These are phyloP conservation scores for Venustampulla echinocandica DNA, from an alignment of 495 filamentous ascomycete species.

Conservation along the genomic window DNA sequence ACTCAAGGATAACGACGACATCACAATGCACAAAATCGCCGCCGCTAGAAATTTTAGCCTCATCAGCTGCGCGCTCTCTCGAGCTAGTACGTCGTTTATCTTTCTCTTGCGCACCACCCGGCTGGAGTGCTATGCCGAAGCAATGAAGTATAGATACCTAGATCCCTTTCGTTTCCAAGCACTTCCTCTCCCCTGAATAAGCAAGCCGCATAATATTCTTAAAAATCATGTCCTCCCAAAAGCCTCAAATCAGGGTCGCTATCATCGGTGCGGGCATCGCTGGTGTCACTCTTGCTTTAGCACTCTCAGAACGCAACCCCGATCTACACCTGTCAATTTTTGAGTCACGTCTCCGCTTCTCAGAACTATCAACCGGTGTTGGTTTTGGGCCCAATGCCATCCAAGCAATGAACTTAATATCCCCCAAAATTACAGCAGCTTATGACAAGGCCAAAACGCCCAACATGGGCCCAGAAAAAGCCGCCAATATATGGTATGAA, in stretches of 20 bases:
- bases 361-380: constrained; percentile 49
- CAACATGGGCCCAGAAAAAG: constrained; percentile 9
- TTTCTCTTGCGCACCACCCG: no score
- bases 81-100: no score
- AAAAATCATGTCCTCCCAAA: no score
- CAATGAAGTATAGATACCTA: no score
- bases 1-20: no score
- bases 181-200: no score
- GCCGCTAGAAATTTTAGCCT: no score
- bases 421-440: constrained; percentile 34
- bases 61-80: no score
- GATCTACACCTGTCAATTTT: constrained; percentile 3
- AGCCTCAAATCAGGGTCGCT: constrained; percentile 9
- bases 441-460: constrained; percentile 12
- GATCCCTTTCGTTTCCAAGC: no score
- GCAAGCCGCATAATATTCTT: no score
- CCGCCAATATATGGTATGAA: constrained; percentile 16
- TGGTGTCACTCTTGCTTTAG: constrained; percentile 9
- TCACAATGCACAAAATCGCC: no score
- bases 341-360: constrained; percentile 7
- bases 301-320: constrained; percentile 5
- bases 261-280: constrained; percentile 13
- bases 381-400: constrained; percentile 50
- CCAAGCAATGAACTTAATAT: constrained; percentile 43
- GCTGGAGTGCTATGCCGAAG: no score